Evolutionary conservation across 2,329 filamentous ascomycete genomes (phyloP).

Genomic region (Hansfordia pulvinata): DNA sequence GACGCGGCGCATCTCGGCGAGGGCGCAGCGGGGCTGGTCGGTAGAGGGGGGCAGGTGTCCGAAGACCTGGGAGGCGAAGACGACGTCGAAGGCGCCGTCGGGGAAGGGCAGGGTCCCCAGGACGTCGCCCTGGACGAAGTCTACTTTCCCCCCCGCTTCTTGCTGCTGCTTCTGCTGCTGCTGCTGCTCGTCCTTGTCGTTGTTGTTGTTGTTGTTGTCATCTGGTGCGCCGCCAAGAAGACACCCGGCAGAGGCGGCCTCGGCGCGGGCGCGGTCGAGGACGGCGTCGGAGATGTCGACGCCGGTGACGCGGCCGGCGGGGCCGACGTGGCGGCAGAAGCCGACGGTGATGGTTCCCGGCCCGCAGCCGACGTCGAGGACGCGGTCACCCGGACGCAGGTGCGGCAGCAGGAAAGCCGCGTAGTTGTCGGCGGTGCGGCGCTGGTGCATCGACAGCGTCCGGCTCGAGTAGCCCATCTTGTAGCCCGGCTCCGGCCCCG

Average conservation of each 20-base stretch:
- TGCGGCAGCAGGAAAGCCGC: conserved; percentile 27
- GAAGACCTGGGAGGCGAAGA: conserved; percentile 28
- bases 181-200: no score
- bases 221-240: no score
- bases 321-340: conserved; percentile 23
- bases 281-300: conserved; percentile 21
- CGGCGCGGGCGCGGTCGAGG: conserved; percentile 14
- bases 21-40: conserved; percentile 13
- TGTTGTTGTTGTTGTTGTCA: no score
- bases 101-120: conserved; percentile 21
- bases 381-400: conserved; percentile 20
- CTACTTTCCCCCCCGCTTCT: conserved; percentile 7
- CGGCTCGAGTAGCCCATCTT: conserved; percentile 25
- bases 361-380: conserved; percentile 34
- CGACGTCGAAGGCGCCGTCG: conserved; percentile 25
- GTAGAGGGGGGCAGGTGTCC: conserved; percentile 23
- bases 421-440: conserved; percentile 27
- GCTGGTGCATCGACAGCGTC: conserved; percentile 21
- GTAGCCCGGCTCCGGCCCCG: no score
- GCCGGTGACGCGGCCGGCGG: conserved; percentile 24
- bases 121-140: conserved; percentile 20
- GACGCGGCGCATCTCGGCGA: conserved; percentile 27
- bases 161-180: no score
- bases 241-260: conserved; percentile 7
- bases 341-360: conserved; percentile 33